Conservation (phyloP, 192 early-diverging fungal species). For the Coemansia sp. region DNA sequence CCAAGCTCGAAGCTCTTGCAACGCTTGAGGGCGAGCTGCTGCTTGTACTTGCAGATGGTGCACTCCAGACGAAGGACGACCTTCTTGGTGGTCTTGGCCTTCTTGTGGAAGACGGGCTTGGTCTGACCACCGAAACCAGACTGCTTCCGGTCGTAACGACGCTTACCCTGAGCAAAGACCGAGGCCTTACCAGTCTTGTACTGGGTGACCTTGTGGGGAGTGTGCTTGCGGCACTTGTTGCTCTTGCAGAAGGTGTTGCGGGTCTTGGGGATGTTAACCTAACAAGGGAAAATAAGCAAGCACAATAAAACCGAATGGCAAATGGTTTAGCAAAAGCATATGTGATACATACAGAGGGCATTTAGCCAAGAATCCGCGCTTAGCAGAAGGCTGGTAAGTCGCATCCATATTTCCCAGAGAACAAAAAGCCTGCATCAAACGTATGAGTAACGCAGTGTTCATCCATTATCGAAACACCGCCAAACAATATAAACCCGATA, state of each 20-base stretch:
- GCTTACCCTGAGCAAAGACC: conserved; percentile 98
- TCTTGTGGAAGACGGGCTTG: conserved; percentile 99
- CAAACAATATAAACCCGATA: too few species aligned
- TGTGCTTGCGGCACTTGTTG: conserved; percentile 97
- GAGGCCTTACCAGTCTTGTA: conserved; percentile 99
- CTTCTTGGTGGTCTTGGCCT: conserved; percentile 99
- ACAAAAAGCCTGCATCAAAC: too few species aligned
- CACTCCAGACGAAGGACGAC: conserved; percentile 98
- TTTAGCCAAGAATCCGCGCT: too few species aligned
- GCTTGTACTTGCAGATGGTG: conserved; percentile 99
- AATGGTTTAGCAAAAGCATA: background rate
- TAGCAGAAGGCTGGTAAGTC: too few species aligned
- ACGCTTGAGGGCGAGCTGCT: conserved; percentile 95
- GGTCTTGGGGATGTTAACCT: conserved; percentile 99
- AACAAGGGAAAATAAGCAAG: conserved; percentile 1
- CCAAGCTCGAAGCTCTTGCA: conserved; percentile 99
- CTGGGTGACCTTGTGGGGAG: conserved; percentile 99
- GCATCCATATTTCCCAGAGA: too few species aligned
- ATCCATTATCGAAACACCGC: too few species aligned
- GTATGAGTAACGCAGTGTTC: too few species aligned
- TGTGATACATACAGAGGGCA: background rate
- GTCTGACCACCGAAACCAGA: conserved; percentile 99
- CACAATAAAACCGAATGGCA: background rate
- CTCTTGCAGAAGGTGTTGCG: conserved; percentile 99
- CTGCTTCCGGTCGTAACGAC: conserved; percentile 98